Evolutionary conservation across 169 alveolate species (phyloP), one percentile per base, ranked within the genome.

Genomic region (Eimeria falciformis): DNA sequence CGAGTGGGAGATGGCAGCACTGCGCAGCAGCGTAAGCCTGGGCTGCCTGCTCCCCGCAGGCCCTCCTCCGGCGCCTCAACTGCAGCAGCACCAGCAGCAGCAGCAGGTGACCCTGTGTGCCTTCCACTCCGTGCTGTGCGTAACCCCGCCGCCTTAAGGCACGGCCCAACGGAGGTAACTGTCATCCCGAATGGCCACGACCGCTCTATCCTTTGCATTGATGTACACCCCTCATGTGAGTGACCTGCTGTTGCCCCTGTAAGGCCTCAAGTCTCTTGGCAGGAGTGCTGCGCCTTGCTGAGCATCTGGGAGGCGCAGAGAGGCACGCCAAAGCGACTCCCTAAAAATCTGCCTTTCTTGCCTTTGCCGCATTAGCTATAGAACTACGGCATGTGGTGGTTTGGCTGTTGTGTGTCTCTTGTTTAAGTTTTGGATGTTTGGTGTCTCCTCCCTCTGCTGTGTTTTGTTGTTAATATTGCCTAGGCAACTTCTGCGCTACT

Each of bases 141-240:
- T 3, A 27, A 45, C 47, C 50, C 78, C 33, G 45, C 75, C 53
- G 81, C 81, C 23, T 29, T 47, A 37, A 23, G 46, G 25, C 53
- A 40, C 21, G 91, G 91, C 45, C 91, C 91, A 17, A 47, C 91
- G 43, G 91, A 55, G 53, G 78, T 55, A 29, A 43, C 66, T 25
- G 69, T 79, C 40, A 29, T 62, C 29, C 78, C 94, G 21, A 47
- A 91, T 3, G 78, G 86, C 5, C 94, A 91, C 23, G 92, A 91
- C 46, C n/a, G 94, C 2, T 56, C 82, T n/a, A 55, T 91, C 55
- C 55, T 91, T 3, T 79, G 94, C 75, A 12, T 91, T n/a, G 92
- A 91, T 43, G 27, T 83, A 3, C 81, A 91, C 75, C 79, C 91
- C 68, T 82, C 92, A 17, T 53, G 94, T 91, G 46, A n/a, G 78